Conservation (phyloP, 2,329 filamentous ascomycete genomes). For the Alternaria triticina region DNA sequence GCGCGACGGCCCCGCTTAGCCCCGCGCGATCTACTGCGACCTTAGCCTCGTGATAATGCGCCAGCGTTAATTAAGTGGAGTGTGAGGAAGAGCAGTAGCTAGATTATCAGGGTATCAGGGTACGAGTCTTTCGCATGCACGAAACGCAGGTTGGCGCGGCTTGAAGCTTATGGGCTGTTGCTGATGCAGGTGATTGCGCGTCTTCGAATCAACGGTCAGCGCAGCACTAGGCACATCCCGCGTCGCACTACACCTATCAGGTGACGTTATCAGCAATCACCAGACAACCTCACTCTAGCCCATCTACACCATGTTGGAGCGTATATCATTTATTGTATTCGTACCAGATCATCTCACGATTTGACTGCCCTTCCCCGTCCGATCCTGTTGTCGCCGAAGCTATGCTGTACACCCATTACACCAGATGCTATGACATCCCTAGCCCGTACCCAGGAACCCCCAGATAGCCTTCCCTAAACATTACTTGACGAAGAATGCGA, state of each 20-base stretch:
- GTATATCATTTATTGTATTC: constrained; percentile 16
- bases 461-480: constrained; percentile 38
- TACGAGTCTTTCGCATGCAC: constrained; percentile 8
- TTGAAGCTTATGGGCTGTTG: constrained; percentile 12
- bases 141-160: constrained; percentile 7
- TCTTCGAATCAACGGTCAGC: constrained; percentile 12
- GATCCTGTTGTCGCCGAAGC: constrained; percentile 17
- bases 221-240: background rate
- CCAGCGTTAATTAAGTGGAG: constrained; percentile 4
- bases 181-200: constrained; percentile 12
- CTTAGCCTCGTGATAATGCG: constrained; percentile 18
- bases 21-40: constrained; percentile 22
- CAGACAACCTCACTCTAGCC: constrained; percentile 4
- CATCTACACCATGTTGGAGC: background rate
- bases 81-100: background rate
- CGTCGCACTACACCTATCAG: constrained; percentile 15
- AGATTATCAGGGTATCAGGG: background rate
- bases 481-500: constrained; percentile 32
- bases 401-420: constrained; percentile 31
- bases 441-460: constrained; percentile 24
- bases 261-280: constrained; percentile 28
- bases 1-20: constrained; percentile 20
- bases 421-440: constrained; percentile 20
- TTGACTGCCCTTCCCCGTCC: constrained; percentile 14
- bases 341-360: constrained; percentile 12